Evolutionary conservation across 2,329 filamentous ascomycete genomes (phyloP), one percentile per base, ranked within the genome.

Genomic region (Myriangium duriaei): DNA sequence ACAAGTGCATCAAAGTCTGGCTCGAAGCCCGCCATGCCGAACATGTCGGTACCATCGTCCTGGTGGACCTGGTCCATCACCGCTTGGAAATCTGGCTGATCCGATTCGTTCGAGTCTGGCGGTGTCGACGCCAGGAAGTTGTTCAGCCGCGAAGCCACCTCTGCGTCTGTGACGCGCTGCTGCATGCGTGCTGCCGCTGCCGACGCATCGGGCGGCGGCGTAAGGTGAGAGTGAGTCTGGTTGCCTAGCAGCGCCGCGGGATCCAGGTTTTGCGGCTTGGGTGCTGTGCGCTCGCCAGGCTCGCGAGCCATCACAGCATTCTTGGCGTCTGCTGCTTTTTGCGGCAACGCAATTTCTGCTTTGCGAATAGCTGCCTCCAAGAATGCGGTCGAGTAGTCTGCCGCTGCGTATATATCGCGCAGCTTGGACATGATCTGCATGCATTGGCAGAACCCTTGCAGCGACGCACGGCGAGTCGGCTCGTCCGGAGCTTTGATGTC

Each of bases 311-410:
- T 58, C 28, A 56, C 45, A 11, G 49, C 47, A 40, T 54, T 49
- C 33, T 52, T 52, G 31, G 53, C 39, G 37, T 55, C 50, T 26
- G 51, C 47, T 18, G 50, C 32, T 37, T 51, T 52, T 37, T 54
- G 52, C 2, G 71, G 72, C 28, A 85, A 66, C 40, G 82, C 76
- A 45, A 91, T 86, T 40, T 82, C 77, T 6, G 84, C 84, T 63
- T 93, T 92, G 45, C 82, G 78, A 45, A 94, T 81, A 1, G 86
- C 85, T 1, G 86, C 85, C 55, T 93, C 84, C n/a, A 95, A 69
- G 64, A 95, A 95, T 2, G 83, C 83, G 1, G 83, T 88, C n/a
- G 85, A 86, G 51, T 91, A 94, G 58, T 95, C 87, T n/a, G 88
- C 88, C 0, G 87, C 86, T 0, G 86, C 79, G 52, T 96, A 95